phyloP scores from a whole-genome alignment of 2,329 filamentous ascomycete species.

The Magnaporthiopsis poae region DNA sequence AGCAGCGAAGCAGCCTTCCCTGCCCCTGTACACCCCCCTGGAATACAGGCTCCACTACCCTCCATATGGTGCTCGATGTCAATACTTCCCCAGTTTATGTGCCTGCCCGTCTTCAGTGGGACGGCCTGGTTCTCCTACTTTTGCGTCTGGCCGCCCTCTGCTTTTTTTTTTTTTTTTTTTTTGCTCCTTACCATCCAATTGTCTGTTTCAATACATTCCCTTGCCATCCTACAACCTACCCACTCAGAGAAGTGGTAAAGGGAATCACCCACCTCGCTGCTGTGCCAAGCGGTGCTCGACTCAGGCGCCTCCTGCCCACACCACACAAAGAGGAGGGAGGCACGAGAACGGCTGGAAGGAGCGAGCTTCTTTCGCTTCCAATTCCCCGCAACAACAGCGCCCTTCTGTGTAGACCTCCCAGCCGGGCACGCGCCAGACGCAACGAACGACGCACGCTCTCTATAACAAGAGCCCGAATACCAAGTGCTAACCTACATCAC shows the following conservation, averaged over 20 bases:
- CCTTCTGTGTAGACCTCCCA: conserved; percentile 19
- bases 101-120: background rate
- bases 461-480: conserved; percentile 14
- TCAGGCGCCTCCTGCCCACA: background rate
- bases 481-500: conserved; percentile 18
- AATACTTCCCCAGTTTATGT: background rate
- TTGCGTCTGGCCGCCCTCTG: background rate
- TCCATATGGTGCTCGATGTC: background rate
- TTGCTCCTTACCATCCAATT: background rate
- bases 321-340: background rate
- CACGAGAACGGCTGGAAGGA: background rate
- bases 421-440: background rate
- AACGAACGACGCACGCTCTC: conserved; percentile 24
- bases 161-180: background rate
- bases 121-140: background rate
- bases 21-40: background rate
- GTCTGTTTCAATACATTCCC: background rate
- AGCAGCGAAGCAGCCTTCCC: background rate
- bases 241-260: background rate
- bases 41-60: background rate
- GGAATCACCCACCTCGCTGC: background rate
- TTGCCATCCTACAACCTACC: background rate
- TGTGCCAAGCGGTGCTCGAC: background rate
- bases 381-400: conserved; percentile 1
- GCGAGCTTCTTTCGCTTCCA: background rate